These are phyloP conservation scores for Ricinus communis DNA, from an alignment of 345 rosid genomes.

Conservation along the genomic window DNA sequence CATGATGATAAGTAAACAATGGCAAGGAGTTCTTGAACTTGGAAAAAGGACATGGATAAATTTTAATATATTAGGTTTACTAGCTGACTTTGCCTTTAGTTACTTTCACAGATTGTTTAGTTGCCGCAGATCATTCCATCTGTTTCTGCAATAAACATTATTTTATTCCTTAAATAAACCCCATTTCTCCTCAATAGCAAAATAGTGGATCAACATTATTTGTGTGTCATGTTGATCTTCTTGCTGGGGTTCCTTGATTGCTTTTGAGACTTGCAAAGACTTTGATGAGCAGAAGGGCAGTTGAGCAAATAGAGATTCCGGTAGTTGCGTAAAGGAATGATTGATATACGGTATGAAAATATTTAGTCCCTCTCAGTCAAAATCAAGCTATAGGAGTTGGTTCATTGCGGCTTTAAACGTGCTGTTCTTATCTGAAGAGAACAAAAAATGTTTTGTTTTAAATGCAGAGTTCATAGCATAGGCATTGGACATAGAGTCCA, in stretches of 20 bases:
- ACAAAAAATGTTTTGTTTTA: conserved; percentile 35
- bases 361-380: conserved; percentile 27
- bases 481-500: conserved; percentile 42
- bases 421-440: conserved; percentile 25
- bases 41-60: neutral
- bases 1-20: neutral
- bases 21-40: conserved; percentile 3
- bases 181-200: no score
- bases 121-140: neutral
- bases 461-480: conserved; percentile 39
- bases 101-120: neutral
- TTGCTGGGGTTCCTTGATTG: neutral
- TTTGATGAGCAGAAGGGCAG: neutral
- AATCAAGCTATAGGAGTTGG: conserved; percentile 33
- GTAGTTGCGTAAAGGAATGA: conserved; percentile 9
- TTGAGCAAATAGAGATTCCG: neutral
- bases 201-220: no score
- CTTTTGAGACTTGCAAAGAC: neutral
- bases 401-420: conserved; percentile 31
- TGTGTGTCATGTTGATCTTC: no score
- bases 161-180: neutral
- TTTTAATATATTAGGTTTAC: neutral
- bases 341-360: neutral
- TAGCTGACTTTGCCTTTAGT: neutral
- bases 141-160: neutral